Base-by-base conservation (phyloP, 2,329 filamentous ascomycete genomes). In the Paecilomyces sp. region DNA sequence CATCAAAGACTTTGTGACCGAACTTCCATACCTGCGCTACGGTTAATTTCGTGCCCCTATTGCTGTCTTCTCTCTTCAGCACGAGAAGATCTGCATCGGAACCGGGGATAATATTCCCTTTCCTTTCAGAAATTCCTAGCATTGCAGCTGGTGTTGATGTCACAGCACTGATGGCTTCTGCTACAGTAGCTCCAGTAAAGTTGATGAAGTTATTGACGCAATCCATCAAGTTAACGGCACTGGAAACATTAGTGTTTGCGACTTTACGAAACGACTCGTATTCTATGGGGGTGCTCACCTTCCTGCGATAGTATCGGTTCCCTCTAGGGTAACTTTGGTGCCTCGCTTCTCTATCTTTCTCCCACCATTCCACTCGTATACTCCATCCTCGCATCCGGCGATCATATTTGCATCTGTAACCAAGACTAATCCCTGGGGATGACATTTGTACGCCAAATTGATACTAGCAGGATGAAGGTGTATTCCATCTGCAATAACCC, bases 1-100 rank as follows among this genome's bases (percentile, higher is more conserved):
- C 52, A 31, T 63, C 62, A 25, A 56, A 78, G 2, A 88, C 81
- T 64, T 79, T 78, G 36, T 75, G 75, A 5, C 89, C 89, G 77
- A 91, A 91, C 75, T 92, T 92, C 89, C 88, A 92, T 22, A 91
- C 88, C 74, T 90, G 84, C 61, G 90, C 87, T n/a, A 92, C 79
- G 11, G 82, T 77, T 50, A 93, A 75, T 13, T 58, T 57, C 25
- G 58, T 18, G 6, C 41, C 41, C 8, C n/a, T n/a, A 18, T 3
- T 8, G n/a, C 41, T 47, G 18, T 18, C 41, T 47, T 47, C 41
- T 47, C 18, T 47, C 6, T 22, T 47, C 7, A 47, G 15, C 4
- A 47, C n/a, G 18, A 47, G 41, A 47, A 47, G 41, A 8, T 47
- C 41, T 15, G 41, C 41, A 47, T 47, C 41, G 5, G 41, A 15